phyloP scores from a whole-genome alignment of 108 stramenopile species.

The Skeletonema tropicum region DNA sequence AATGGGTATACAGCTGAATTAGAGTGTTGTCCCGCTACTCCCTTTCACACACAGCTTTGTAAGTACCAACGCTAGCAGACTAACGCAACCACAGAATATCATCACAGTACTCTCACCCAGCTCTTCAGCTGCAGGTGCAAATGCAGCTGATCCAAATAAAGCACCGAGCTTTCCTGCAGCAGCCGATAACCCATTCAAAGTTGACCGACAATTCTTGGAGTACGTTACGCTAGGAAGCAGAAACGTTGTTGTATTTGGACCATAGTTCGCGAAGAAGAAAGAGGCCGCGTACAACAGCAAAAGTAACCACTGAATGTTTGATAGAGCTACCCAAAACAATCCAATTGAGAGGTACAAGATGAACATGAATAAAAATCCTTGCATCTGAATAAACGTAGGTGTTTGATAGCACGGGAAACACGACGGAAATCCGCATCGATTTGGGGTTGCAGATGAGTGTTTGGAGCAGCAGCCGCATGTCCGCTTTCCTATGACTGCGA shows the following conservation, averaged over 20 bases:
- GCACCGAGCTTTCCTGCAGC: conserved; percentile 86
- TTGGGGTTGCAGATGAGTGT: conserved; percentile 13
- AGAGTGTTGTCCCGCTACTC: neutral
- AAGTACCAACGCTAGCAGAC: conserved; percentile 61
- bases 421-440: conserved; percentile 23
- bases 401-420: conserved; percentile 56
- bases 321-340: conserved; percentile 60
- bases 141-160: conserved; percentile 68
- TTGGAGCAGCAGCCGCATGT: conserved; percentile 30
- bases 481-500: conserved; percentile 63
- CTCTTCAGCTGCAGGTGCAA: conserved; percentile 68
- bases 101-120: conserved; percentile 71
- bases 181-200: conserved; percentile 85
- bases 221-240: conserved; percentile 74
- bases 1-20: neutral
- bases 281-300: conserved; percentile 56
- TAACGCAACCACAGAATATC: conserved; percentile 70
- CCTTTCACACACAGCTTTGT: conserved; percentile 55
- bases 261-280: conserved; percentile 72
- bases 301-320: conserved; percentile 47
- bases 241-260: conserved; percentile 75
- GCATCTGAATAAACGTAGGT: conserved; percentile 75
- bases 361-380: conserved; percentile 83
- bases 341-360: conserved; percentile 82
- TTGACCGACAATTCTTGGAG: conserved; percentile 68